These are phyloP conservation scores for Neurospora sp. DNA, from an alignment of 495 filamentous ascomycete species.

Conservation along the genomic window DNA sequence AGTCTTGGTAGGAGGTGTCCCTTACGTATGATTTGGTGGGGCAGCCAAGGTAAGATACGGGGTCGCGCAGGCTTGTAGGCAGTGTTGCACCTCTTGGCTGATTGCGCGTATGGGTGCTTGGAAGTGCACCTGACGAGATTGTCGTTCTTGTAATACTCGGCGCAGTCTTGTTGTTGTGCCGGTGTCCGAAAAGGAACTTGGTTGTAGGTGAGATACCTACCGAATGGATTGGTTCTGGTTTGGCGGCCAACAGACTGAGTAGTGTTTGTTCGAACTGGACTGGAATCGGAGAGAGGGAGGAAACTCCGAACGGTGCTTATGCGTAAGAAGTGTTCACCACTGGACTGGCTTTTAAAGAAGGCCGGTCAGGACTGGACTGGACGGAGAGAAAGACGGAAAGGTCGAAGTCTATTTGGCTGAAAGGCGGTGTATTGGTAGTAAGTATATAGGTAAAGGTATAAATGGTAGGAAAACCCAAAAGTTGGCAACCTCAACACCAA, in stretches of 20 bases:
- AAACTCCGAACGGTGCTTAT: neutral
- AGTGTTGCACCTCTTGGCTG: neutral
- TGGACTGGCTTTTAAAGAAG: neutral
- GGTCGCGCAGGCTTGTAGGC: neutral
- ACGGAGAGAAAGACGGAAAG: neutral
- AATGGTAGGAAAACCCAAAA: neutral
- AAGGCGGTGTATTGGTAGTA: neutral
- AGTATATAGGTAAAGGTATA: neutral
- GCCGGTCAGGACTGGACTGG: neutral
- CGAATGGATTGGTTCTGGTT: neutral
- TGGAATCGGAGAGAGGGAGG: neutral
- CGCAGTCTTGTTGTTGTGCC: neutral
- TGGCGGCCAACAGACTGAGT: neutral
- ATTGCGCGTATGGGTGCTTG: neutral
- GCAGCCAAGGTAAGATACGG: neutral
- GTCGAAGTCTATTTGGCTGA: neutral
- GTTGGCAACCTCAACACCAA: neutral
- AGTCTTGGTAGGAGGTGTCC: neutral
- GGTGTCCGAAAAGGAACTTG: neutral
- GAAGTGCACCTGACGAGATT: neutral
- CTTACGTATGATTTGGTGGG: neutral
- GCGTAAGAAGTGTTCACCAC: neutral
- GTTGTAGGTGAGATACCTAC: neutral
- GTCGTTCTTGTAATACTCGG: neutral
- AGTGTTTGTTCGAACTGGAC: neutral